phyloP scores from a whole-genome alignment of 768 basidiomycete species.

The Mycena galericulata region DNA sequence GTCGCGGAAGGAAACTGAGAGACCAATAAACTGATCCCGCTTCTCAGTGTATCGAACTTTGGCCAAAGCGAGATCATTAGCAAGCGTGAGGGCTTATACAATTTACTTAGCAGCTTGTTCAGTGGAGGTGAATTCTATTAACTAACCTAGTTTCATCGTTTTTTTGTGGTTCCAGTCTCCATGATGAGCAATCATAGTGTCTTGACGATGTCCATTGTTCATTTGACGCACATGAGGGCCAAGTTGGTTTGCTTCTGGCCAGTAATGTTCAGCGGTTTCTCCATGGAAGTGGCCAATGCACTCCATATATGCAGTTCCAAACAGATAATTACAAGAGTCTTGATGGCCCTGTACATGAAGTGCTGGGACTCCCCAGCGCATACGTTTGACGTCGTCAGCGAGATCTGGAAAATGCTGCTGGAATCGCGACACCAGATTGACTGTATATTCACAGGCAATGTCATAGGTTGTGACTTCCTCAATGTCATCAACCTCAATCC shows the following conservation, averaged over 20 bases:
- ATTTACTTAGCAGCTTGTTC: background rate
- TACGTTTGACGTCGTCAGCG: background rate
- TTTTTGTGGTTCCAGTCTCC: background rate
- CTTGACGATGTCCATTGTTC: background rate
- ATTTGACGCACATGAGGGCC: background rate
- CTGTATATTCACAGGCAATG: background rate
- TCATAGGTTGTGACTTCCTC: background rate
- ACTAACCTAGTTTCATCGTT: background rate
- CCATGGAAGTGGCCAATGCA: background rate
- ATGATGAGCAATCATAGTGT: background rate
- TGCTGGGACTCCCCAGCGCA: background rate
- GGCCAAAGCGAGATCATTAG: background rate
- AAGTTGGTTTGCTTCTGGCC: background rate
- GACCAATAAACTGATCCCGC: too few species aligned
- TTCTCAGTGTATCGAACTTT: too few species aligned
- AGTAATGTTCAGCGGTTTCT: background rate
- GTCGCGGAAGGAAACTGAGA: too few species aligned
- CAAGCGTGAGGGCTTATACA: background rate
- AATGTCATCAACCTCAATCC: background rate
- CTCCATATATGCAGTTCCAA: background rate
- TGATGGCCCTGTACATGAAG: background rate
- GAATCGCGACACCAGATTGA: background rate
- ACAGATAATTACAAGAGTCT: background rate
- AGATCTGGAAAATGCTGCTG: background rate
- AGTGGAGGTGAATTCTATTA: background rate